Conservation (phyloP, 352 stramenopile genomes). For the Pythium rishiriense region DNA sequence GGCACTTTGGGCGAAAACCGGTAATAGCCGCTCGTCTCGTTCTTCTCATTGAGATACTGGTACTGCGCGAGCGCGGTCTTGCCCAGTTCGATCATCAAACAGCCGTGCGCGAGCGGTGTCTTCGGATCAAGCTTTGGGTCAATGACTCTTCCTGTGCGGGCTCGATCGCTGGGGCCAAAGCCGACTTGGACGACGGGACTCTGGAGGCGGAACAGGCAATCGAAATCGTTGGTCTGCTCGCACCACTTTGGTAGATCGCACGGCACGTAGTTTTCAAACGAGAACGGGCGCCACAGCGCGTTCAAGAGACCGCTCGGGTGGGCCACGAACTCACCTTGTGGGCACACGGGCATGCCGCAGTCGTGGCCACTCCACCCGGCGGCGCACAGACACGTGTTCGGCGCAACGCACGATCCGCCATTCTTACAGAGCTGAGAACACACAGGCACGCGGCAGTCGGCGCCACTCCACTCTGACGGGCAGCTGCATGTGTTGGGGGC, state of each 20-base stretch:
- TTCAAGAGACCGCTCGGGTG: conserved; percentile 69
- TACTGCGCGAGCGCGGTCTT: conserved; percentile 81
- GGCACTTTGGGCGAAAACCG: conserved; percentile 81
- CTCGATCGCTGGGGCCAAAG: conserved; percentile 33
- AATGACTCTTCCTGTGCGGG: conserved; percentile 30
- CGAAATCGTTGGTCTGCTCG: conserved; percentile 90
- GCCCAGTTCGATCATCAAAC: conserved; percentile 87
- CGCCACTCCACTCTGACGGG: conserved; percentile 82
- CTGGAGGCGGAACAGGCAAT: conserved; percentile 76
- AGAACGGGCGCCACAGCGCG: conserved; percentile 59
- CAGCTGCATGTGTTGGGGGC: conserved; percentile 91
- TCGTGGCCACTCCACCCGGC: conserved; percentile 92
- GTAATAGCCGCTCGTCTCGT: conserved; percentile 70
- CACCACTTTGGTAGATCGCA: conserved; percentile 93
- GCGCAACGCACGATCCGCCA: conserved; percentile 90
- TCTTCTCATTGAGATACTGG: conserved; percentile 85
- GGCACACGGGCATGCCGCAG: conserved; percentile 90
- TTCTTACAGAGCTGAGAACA: conserved; percentile 90
- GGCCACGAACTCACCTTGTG: conserved; percentile 93
- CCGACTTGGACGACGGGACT: conserved; percentile 43
- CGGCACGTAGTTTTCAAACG: conserved; percentile 80
- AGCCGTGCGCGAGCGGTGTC: conserved; percentile 29
- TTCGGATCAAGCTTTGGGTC: conserved; percentile 27
- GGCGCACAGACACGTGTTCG: conserved; percentile 94
- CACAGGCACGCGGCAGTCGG: conserved; percentile 92